phyloP scores from a whole-genome alignment of 2,329 filamentous ascomycete species.

The Samsoniella hepiali region DNA sequence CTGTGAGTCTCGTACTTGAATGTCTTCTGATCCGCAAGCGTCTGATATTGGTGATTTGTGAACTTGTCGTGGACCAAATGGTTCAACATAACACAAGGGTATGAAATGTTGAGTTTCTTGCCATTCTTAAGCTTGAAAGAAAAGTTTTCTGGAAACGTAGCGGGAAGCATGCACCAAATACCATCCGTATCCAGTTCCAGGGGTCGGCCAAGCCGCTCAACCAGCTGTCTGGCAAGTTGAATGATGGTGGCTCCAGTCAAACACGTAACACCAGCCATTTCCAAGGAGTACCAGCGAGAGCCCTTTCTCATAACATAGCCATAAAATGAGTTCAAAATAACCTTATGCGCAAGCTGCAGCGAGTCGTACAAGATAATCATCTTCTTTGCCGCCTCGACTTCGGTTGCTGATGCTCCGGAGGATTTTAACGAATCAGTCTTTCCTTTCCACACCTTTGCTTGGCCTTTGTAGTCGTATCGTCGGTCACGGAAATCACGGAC shows the following conservation, averaged over 20 bases:
- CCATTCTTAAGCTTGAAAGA: conserved; percentile 90
- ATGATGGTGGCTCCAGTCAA: conserved; percentile 95
- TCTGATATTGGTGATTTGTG: conserved; percentile 97
- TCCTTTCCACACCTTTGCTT: conserved; percentile 97
- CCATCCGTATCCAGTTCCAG: conserved; percentile 96
- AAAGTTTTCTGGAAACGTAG: conserved; percentile 95
- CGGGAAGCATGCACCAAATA: conserved; percentile 99
- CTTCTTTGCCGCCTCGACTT: conserved; percentile 94
- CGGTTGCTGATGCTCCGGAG: conserved; percentile 68
- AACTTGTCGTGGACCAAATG: conserved; percentile 92
- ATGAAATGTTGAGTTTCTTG: conserved; percentile 95
- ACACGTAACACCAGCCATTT: conserved; percentile 98
- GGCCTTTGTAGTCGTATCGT: conserved; percentile 96
- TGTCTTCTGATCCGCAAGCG: conserved; percentile 70
- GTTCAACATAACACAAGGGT: conserved; percentile 98
- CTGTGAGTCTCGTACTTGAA: conserved; percentile 96
- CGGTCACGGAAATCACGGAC: conserved; percentile 95
- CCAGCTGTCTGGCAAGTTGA: conserved; percentile 88
- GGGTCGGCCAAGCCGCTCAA: conserved; percentile 88
- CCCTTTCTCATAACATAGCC: conserved; percentile 99
- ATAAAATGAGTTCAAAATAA: conserved; percentile 98
- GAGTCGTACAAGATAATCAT: conserved; percentile 98
- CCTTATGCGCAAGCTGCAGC: conserved; percentile 93
- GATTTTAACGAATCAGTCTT: conserved; percentile 87
- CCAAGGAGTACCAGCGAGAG: conserved; percentile 97